Conservation (phyloP, 768 basidiomycete genomes). For the Albatrellus ellisii region DNA sequence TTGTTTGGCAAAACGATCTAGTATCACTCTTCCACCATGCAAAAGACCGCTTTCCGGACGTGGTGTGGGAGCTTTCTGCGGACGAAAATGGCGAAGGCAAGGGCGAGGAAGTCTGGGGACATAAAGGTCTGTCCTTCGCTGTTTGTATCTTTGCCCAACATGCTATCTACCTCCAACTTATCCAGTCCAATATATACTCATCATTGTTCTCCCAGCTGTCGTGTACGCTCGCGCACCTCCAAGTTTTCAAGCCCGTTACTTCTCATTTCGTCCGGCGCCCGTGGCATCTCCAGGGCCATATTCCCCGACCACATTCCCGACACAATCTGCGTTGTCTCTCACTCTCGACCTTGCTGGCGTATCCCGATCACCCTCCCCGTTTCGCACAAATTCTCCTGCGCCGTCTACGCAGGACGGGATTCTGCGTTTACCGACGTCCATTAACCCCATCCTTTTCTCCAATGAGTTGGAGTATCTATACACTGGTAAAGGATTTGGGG, state of each 20-base stretch:
- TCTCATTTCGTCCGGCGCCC: constrained; percentile 57
- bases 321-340: constrained; percentile 50
- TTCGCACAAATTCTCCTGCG: constrained; percentile 24
- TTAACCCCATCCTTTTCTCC: constrained; percentile 71
- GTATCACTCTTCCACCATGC: constrained; percentile 64
- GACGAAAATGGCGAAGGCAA: constrained; percentile 31
- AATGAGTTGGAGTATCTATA: constrained; percentile 93
- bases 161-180: not conserved
- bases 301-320: constrained; percentile 33
- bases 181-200: not conserved
- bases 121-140: constrained; percentile 59
- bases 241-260: constrained; percentile 82
- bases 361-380: constrained; percentile 32
- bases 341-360: constrained; percentile 30
- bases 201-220: constrained; percentile 41
- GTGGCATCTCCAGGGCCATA: constrained; percentile 37
- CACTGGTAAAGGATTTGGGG: constrained; percentile 81
- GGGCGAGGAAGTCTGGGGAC: constrained; percentile 68
- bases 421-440: constrained; percentile 51
- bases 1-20: constrained; percentile 73
- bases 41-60: constrained; percentile 92
- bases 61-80: constrained; percentile 69
- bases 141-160: not conserved
- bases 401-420: constrained; percentile 27
- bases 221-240: constrained; percentile 92